A percentile compares a stretch with the other conserved stretches of the same genome.
These are phyloP conservation scores for Cytospora leucostoma DNA, from an alignment of 2,329 filamentous ascomycete genomes.

Conservation along the genomic window DNA sequence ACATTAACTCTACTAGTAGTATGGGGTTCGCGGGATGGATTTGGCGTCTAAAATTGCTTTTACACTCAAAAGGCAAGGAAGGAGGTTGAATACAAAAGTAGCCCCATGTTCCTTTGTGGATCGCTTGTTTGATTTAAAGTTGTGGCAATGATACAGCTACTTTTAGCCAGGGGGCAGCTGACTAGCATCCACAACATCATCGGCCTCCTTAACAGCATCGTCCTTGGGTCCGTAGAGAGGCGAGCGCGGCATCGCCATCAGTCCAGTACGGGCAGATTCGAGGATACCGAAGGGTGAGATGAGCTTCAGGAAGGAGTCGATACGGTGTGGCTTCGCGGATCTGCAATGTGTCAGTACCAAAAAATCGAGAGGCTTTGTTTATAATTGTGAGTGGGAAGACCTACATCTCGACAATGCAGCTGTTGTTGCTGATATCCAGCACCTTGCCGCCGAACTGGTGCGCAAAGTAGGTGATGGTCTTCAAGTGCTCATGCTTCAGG, in stretches of 20 bases:
- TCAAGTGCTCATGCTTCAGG: constrained; percentile 96
- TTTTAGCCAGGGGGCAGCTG: constrained; percentile 84
- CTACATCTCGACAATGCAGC: constrained; percentile 97
- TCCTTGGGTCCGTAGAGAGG: constrained; percentile 77
- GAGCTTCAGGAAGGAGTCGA: constrained; percentile 97
- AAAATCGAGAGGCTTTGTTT: neutral
- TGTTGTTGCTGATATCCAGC: constrained; percentile 95
- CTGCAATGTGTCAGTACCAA: constrained; percentile 45
- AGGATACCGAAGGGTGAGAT: constrained; percentile 93
- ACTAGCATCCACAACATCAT: constrained; percentile 93
- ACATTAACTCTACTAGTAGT: neutral
- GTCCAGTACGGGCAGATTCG: constrained; percentile 90
- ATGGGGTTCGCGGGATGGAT: neutral
- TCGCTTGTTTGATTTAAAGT: constrained; percentile 9
- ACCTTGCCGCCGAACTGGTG: constrained; percentile 99
- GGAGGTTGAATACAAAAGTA: constrained; percentile 13
- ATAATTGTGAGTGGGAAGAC: constrained; percentile 39
- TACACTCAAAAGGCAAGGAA: neutral
- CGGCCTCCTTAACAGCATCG: constrained; percentile 76
- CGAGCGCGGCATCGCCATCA: constrained; percentile 95
- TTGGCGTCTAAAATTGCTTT: constrained; percentile 18
- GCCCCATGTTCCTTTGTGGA: constrained; percentile 4
- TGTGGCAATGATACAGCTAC: constrained; percentile 12
- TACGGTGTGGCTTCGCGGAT: constrained; percentile 88
- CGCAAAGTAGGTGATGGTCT: constrained; percentile 92